Percentiles rank a stretch among this genome's conserved stretches.
phyloP scores from a whole-genome alignment of 441 rosid species.

The Erysimum pusillum region DNA sequence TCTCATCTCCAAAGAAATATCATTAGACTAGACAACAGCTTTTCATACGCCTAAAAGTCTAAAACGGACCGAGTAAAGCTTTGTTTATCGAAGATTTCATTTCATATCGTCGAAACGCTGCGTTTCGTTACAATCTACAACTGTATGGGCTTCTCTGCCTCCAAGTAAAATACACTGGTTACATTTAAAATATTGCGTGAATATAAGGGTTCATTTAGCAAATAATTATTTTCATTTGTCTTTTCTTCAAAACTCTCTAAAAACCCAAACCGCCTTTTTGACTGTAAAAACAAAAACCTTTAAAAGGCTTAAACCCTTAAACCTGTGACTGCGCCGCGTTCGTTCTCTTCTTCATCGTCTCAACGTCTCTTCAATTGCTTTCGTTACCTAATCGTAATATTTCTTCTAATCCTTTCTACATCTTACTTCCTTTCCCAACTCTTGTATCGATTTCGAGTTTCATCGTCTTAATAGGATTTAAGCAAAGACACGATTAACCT shows the following conservation, averaged over 20 bases:
- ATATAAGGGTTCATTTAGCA: not conserved
- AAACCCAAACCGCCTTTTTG: conserved; percentile 28
- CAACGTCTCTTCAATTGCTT: not conserved
- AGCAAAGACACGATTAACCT: not conserved
- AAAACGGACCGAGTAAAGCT: too few species aligned
- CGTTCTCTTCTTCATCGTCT: not conserved
- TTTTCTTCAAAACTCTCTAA: not conserved
- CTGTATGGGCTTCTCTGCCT: not conserved
- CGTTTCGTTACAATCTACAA: not conserved
- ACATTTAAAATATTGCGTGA: not conserved
- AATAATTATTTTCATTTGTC: not conserved
- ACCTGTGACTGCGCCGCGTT: conserved; percentile 7
- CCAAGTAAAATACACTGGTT: not conserved
- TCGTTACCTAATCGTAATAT: conserved; percentile 5
- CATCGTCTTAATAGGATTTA: conserved; percentile 1
- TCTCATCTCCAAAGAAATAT: too few species aligned
- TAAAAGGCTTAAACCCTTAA: conserved; percentile 31
- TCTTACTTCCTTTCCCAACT: not conserved
- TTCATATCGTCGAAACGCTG: not conserved
- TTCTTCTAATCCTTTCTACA: not conserved
- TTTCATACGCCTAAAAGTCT: too few species aligned
- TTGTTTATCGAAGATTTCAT: too few species aligned
- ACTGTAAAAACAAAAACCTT: not conserved
- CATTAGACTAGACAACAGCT: too few species aligned
- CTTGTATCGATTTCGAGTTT: not conserved